These are phyloP conservation scores for Sistotremastrum niveocremeum DNA, from an alignment of 768 basidiomycete genomes.

Conservation along the genomic window DNA sequence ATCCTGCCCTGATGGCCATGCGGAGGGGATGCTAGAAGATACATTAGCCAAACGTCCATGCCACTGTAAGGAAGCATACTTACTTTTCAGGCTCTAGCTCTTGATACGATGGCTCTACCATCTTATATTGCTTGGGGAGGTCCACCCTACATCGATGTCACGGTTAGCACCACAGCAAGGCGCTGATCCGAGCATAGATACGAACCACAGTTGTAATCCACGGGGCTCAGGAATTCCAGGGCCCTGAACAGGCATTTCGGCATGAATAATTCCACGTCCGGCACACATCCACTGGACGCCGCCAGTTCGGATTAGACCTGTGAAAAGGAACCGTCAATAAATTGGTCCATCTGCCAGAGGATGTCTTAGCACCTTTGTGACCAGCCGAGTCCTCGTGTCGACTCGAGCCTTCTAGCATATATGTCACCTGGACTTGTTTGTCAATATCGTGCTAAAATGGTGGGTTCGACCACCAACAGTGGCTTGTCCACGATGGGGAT, in stretches of 20 bases:
- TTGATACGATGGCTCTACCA: slow-evolving; percentile 78
- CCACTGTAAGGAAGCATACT: slow-evolving; percentile 7
- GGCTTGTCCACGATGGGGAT: slow-evolving; percentile 84
- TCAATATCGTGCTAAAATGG: slow-evolving; percentile 5
- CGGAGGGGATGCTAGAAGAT: slow-evolving; percentile 46
- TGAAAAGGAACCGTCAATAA: too few relatives aligned
- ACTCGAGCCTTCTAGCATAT: slow-evolving; percentile 74
- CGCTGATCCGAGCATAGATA: too few relatives aligned
- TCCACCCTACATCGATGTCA: slow-evolving; percentile 28
- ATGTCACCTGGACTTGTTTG: slow-evolving; percentile 34
- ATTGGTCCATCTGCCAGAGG: too few relatives aligned
- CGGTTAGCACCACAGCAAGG: not conserved
- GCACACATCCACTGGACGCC: slow-evolving; percentile 96
- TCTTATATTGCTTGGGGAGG: slow-evolving; percentile 70
- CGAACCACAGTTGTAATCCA: slow-evolving; percentile 73
- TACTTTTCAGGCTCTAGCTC: slow-evolving; percentile 57
- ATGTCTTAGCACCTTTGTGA: slow-evolving; percentile 43
- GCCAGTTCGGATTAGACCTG: slow-evolving; percentile 40
- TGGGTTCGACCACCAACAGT: slow-evolving; percentile 30
- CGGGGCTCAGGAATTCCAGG: slow-evolving; percentile 54
- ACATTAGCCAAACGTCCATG: not conserved
- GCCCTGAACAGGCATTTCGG: slow-evolving; percentile 79
- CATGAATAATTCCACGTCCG: slow-evolving; percentile 54
- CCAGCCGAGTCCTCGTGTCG: slow-evolving; percentile 88
- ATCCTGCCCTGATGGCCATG: slow-evolving; percentile 55